Evolutionary conservation across 2,329 filamentous ascomycete species (phyloP).

Genomic region (Dactylellina leptospora): DNA sequence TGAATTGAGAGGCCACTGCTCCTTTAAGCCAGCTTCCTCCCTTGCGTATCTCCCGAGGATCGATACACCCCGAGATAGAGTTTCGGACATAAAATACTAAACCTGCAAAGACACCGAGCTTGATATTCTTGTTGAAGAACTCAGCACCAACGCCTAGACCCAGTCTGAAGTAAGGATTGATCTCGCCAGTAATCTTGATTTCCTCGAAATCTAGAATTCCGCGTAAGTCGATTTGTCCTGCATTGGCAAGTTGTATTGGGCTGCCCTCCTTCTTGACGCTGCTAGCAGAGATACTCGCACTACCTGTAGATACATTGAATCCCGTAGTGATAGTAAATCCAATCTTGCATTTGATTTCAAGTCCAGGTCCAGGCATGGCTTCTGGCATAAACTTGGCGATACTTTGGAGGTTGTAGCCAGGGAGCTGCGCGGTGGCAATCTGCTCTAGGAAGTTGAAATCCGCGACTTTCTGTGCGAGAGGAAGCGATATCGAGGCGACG

Average conservation of each 20-base stretch:
- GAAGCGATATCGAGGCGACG: not conserved
- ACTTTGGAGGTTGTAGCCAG: not conserved
- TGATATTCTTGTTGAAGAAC: not conserved
- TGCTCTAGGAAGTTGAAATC: conserved; percentile 7
- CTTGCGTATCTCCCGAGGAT: too few species aligned
- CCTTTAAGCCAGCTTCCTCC: not conserved
- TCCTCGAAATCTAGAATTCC: not conserved
- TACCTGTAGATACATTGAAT: not conserved
- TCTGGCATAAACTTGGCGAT: not conserved
- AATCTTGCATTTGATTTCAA: not conserved
- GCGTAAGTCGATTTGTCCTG: not conserved
- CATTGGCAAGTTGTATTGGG: not conserved
- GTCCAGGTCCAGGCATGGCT: not conserved
- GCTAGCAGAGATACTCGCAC: not conserved
- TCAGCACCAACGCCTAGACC: conserved; percentile 4
- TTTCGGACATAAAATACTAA: conserved; percentile 10
- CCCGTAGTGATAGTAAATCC: not conserved
- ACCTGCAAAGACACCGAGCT: conserved; percentile 8
- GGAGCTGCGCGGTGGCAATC: not conserved
- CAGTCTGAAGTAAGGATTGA: conserved; percentile 7
- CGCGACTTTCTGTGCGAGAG: not conserved
- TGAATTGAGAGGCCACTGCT: not conserved
- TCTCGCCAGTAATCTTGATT: not conserved
- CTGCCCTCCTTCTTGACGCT: not conserved
- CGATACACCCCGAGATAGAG: not conserved